These are phyloP conservation scores for Wickerhamomyces mucosus DNA, from an alignment of 805 yeast species.

Conservation along the genomic window DNA sequence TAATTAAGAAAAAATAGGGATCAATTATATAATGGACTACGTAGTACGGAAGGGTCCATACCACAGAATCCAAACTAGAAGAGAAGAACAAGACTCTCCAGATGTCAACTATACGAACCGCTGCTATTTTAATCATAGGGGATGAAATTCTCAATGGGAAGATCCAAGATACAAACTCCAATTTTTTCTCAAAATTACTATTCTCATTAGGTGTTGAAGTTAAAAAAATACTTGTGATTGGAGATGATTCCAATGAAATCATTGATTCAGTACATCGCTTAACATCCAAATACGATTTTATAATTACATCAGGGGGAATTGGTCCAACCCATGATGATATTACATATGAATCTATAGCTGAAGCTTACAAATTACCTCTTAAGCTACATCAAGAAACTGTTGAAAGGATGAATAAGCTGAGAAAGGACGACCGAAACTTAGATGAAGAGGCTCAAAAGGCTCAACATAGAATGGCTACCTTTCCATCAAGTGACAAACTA, in stretches of 20 bases:
- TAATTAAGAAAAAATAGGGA: too few relatives aligned
- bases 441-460: constrained; percentile 42
- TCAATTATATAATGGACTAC: too few relatives aligned
- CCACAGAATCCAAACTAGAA: too few relatives aligned
- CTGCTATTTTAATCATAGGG: constrained; percentile 41
- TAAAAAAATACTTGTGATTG: constrained; percentile 59
- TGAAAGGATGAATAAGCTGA: constrained; percentile 44
- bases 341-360: constrained; percentile 69
- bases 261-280: constrained; percentile 37
- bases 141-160: constrained; percentile 87
- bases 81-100: too few relatives aligned
- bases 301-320: constrained; percentile 36
- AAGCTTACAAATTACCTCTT: constrained; percentile 44
- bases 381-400: constrained; percentile 48
- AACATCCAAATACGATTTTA: constrained; percentile 48
- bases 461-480: constrained; percentile 69
- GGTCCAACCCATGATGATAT: constrained; percentile 92
- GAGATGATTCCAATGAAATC: constrained; percentile 67
- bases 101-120: constrained; percentile 3
- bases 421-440: constrained; percentile 27
- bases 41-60: too few relatives aligned
- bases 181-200: constrained; percentile 61
- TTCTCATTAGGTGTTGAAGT: constrained; percentile 60
- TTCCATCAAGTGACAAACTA: constrained; percentile 40
- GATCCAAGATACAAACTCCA: constrained; percentile 70